phyloP scores from a whole-genome alignment of 139 green algal genomes.

The Coelastrella sp. region DNA sequence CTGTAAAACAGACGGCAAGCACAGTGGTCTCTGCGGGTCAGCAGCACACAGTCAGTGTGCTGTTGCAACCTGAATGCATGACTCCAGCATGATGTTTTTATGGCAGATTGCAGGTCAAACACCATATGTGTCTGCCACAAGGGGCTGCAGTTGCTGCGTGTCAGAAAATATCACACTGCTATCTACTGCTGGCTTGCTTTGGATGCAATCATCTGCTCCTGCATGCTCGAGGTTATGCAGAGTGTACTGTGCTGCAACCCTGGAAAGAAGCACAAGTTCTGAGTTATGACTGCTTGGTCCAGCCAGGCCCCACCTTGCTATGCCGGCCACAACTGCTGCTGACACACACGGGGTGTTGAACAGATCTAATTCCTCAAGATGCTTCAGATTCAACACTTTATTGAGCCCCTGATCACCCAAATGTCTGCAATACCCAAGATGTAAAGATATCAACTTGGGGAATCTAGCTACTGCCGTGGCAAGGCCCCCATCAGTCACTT shows the following conservation, averaged over 20 bases:
- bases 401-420: constrained; percentile 19
- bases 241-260: not conserved
- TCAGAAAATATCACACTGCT: no score
- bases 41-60: not conserved
- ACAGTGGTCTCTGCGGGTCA: not conserved
- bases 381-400: not conserved
- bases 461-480: not conserved
- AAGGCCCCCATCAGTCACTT: constrained; percentile 6
- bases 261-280: no score
- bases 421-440: constrained; percentile 27
- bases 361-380: constrained; percentile 28
- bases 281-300: no score
- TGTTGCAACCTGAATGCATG: no score
- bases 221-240: no score
- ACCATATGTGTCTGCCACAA: no score
- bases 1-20: not conserved
- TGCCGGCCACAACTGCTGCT: constrained; percentile 4
- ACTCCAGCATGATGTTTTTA: no score
- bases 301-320: constrained; percentile 40
- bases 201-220: no score
- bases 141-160: no score
- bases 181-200: no score
- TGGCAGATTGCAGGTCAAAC: no score
- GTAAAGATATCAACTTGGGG: not conserved
- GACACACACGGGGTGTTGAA: constrained; percentile 41